Evolutionary conservation across 805 yeast genomes (phyloP), one percentile per base, ranked within the genome.

Genomic region (Schwanniomyces occidentalis): DNA sequence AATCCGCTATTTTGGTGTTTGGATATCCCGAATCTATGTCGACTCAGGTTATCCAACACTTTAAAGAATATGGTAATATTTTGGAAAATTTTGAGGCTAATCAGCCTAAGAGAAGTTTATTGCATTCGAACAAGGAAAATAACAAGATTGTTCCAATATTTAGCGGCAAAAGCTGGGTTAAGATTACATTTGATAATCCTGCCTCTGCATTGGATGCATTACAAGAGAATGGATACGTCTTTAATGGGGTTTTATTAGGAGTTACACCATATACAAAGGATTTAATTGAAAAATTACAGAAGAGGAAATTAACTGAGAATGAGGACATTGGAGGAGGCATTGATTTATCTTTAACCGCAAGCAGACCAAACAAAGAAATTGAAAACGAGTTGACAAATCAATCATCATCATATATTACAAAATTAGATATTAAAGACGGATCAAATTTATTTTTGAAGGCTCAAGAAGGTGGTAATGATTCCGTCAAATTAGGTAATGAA

Each of bases 111-210:
- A 38, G 23, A 23, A 36, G 37, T 4, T 35, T 37, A n/a, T 32
- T 29, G 5, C 37, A 39, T 8, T 19, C 30, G 6, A 10, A 19
- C n/a, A 16, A 15, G 5, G 21, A 32, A 18, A 31, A 31, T 9
- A 45, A 42, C n/a, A 50, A 46, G 20, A 41, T 45, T 56, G 65
- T 51, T 38, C 95, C 96, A 3, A 82, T 91, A 6, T 85, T 78
- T 58, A 75, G 90, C 8, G 98, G 98, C 1, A 75, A 79, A 29
- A 80, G 86, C 24, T 91, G 98, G 98, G 80, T 90, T n/a, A 85
- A 89, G 53, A 56, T 91, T 35, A 90, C 97, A 3, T 93, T 78
- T 57, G 83, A 80, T 38, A 82, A 80, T 39, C 76, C 84, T 6
- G 66, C 82, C 2, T 74, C 90, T 7, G 96, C 95, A 2, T 58